phyloP scores from a whole-genome alignment of 2,329 filamentous ascomycete species.

The Daldinia sp. region DNA sequence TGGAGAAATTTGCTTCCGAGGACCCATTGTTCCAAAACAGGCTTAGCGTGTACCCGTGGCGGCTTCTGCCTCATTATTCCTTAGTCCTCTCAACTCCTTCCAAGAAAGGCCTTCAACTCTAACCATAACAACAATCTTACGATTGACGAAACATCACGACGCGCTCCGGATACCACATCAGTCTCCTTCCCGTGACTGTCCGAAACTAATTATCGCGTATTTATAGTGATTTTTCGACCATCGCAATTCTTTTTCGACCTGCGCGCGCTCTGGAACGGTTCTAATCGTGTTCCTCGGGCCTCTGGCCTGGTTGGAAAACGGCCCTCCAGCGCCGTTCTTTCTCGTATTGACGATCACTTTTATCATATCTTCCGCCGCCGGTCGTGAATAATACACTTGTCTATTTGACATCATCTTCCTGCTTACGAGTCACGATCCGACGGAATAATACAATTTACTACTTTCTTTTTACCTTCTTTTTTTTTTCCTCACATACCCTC shows the following conservation, averaged over 20 bases:
- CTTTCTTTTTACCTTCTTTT: conserved; percentile 6
- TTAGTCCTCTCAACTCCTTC: conserved; percentile 37
- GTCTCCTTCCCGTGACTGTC: conserved; percentile 44
- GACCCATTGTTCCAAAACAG: conserved; percentile 15
- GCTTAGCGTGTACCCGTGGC: conserved; percentile 49
- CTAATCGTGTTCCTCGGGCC: conserved; percentile 44
- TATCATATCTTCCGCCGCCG: conserved; percentile 44
- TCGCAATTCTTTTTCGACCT: conserved; percentile 34
- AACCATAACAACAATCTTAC: conserved; percentile 53
- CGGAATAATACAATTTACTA: conserved; percentile 20
- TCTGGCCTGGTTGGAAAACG: conserved; percentile 52
- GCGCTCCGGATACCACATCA: conserved; percentile 62
- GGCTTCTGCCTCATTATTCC: conserved; percentile 36
- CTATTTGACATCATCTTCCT: conserved; percentile 15
- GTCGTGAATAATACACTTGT: conserved; percentile 34
- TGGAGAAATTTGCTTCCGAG: conserved; percentile 41
- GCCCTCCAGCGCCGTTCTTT: conserved; percentile 53
- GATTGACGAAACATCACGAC: conserved; percentile 54
- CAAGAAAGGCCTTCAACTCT: conserved; percentile 49
- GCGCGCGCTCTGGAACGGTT: conserved; percentile 40
- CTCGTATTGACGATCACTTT: conserved; percentile 43
- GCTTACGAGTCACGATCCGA: conserved; percentile 40
- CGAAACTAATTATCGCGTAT: conserved; percentile 48
- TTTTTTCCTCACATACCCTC: conserved; percentile 17
- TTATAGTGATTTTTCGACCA: conserved; percentile 46